These are phyloP conservation scores for Yarrowia osloensis DNA, from an alignment of 805 yeast genomes.

Conservation along the genomic window DNA sequence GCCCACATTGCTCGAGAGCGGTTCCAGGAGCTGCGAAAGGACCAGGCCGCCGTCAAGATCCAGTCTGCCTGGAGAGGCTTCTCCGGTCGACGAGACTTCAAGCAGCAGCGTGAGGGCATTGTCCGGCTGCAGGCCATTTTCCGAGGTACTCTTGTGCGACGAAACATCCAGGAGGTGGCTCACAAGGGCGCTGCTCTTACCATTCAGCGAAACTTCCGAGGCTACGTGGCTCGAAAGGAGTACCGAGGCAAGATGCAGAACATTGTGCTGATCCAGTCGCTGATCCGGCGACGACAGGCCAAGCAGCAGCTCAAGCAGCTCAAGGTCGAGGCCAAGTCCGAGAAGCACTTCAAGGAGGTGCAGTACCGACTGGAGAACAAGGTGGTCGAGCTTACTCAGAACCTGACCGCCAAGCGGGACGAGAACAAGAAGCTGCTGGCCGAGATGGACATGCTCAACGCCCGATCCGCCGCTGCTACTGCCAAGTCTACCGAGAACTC, in stretches of 20 bases:
- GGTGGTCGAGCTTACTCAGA: conserved; percentile 93
- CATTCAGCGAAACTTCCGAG: conserved; percentile 75
- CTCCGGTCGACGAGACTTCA: conserved; percentile 53
- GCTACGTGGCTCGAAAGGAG: conserved; percentile 59
- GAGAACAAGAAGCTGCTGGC: conserved; percentile 73
- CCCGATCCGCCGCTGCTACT: conserved; percentile 33
- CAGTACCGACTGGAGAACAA: conserved; percentile 93
- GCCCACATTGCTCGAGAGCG: conserved; percentile 63
- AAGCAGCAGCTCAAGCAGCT: conserved; percentile 59
- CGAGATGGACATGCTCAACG: conserved; percentile 51
- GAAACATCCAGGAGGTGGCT: conserved; percentile 51
- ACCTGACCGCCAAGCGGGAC: conserved; percentile 72
- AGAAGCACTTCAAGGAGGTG: conserved; percentile 84
- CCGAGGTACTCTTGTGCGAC: conserved; percentile 55
- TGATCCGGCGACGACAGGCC: conserved; percentile 76
- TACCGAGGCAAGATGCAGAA: conserved; percentile 53
- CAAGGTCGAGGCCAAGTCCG: conserved; percentile 89
- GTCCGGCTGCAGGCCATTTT: conserved; percentile 58
- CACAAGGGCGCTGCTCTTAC: conserved; percentile 64
- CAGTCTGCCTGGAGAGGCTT: conserved; percentile 60
- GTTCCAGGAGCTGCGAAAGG: conserved; percentile 52
- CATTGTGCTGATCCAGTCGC: conserved; percentile 72
- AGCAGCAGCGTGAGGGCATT: conserved; percentile 55
- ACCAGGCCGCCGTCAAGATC: conserved; percentile 63
- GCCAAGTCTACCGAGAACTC: conserved; percentile 24